Evolutionary conservation across 768 basidiomycete species (phyloP).

Genomic region (Rhodotorula kratochvilovae): DNA sequence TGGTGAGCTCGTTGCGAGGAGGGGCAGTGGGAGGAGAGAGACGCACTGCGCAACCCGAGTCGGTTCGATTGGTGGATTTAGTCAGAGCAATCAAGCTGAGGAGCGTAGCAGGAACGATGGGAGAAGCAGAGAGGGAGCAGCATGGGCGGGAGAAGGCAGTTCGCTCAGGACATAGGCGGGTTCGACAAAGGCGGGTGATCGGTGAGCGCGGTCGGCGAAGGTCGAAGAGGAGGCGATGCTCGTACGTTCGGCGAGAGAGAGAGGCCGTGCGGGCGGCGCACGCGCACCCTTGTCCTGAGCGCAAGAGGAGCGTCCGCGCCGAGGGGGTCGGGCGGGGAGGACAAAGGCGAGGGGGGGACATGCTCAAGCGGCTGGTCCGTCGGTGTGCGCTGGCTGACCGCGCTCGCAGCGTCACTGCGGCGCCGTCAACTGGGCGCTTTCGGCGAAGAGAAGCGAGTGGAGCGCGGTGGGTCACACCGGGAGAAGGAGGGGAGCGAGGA

Average conservation of each 20-base stretch:
- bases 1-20: background rate
- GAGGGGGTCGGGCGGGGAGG: too few species aligned
- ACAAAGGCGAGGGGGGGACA: background rate
- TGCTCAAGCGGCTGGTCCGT: too few species aligned
- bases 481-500: too few species aligned
- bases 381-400: too few species aligned
- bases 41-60: background rate
- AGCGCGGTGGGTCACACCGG: too few species aligned
- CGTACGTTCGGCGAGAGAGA: too few species aligned
- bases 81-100: background rate
- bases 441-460: too few species aligned
- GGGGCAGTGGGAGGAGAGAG: background rate
- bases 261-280: background rate
- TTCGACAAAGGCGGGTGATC: background rate
- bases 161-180: background rate
- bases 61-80: accelerated
- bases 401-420: background rate
- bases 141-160: background rate
- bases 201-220: background rate
- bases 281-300: background rate
- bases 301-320: background rate
- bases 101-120: background rate
- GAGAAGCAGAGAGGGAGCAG: background rate
- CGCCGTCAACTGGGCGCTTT: background rate
- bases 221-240: too few species aligned